Conservation (phyloP, 208 protist species). For the Sergeia podlipaevii region DNA sequence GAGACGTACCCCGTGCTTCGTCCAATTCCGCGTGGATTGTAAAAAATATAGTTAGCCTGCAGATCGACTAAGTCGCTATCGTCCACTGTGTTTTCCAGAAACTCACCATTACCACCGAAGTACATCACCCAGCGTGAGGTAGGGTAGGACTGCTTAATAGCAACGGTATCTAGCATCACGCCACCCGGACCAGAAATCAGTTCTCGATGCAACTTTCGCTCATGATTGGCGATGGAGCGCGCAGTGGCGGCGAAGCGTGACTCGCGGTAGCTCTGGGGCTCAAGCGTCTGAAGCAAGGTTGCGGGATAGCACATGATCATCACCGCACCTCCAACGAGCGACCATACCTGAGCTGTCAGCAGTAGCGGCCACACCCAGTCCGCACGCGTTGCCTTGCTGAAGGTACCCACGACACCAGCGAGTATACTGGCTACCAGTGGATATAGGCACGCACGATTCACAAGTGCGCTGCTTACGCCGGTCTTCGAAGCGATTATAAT, state of each 20-base stretch:
- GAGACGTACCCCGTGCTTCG: constrained; percentile 57
- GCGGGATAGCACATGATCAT: constrained; percentile 62
- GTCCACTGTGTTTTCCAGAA: constrained; percentile 48
- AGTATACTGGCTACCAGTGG: constrained; percentile 1
- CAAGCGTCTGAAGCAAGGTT: constrained; percentile 29
- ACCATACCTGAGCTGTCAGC: constrained; percentile 43
- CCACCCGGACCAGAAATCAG: constrained; percentile 19
- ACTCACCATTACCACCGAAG: constrained; percentile 78
- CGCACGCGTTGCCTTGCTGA: not conserved
- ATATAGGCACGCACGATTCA: constrained; percentile 14
- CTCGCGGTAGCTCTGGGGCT: constrained; percentile 32
- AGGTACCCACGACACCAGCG: not conserved
- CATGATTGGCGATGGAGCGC: constrained; percentile 12
- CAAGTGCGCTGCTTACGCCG: not conserved
- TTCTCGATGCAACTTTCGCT: constrained; percentile 16
- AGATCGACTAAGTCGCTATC: constrained; percentile 31
- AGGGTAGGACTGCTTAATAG: constrained; percentile 21
- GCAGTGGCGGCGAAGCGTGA: constrained; percentile 12
- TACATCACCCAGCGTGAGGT: constrained; percentile 69
- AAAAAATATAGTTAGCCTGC: constrained; percentile 66
- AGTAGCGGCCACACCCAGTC: constrained; percentile 2
- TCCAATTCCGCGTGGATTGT: constrained; percentile 75
- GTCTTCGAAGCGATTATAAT: constrained; percentile 8
- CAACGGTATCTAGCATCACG: constrained; percentile 38
- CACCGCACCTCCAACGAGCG: constrained; percentile 30